Conservation (phyloP, 148 eudicot species). For the Arctostaphylos glauca region DNA sequence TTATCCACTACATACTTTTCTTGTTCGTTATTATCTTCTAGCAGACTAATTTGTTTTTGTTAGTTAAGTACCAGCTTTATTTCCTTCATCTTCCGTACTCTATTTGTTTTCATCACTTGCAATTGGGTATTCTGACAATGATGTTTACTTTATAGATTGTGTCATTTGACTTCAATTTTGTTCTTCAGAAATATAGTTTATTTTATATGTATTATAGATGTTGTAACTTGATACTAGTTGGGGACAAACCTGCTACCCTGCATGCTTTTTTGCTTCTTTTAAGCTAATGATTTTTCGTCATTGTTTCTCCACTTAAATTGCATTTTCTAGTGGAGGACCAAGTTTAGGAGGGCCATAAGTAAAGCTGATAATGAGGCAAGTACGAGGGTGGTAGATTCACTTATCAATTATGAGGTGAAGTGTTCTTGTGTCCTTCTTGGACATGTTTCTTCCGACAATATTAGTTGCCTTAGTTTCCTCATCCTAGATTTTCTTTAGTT, state of each 20-base stretch:
- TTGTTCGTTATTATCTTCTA: not conserved
- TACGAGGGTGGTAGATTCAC: constrained; percentile 89
- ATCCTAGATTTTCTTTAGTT: not conserved
- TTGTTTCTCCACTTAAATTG: constrained; percentile 9
- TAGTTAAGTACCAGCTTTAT: not conserved
- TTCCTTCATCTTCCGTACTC: not conserved
- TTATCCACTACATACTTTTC: constrained; percentile 7
- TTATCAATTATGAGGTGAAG: constrained; percentile 87
- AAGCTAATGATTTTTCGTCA: not conserved
- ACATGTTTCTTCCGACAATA: not conserved
- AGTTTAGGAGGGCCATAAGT: constrained; percentile 92
- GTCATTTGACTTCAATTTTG: not conserved
- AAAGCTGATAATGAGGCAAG: constrained; percentile 97
- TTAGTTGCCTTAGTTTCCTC: no score
- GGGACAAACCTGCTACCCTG: not conserved
- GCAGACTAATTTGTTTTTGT: not conserved
- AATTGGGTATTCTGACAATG: not conserved
- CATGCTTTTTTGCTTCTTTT: not conserved
- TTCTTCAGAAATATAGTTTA: not conserved
- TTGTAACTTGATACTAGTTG: not conserved
- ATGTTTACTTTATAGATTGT: not conserved
- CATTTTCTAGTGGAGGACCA: constrained; percentile 81
- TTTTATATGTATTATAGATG: not conserved
- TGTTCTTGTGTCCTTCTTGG: constrained; percentile 7
- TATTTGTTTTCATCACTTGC: constrained; percentile 2